Evolutionary conservation across 768 basidiomycete genomes (phyloP), one percentile per base, ranked within the genome.

Genomic region (Xerocomus brunneocitrinus): DNA sequence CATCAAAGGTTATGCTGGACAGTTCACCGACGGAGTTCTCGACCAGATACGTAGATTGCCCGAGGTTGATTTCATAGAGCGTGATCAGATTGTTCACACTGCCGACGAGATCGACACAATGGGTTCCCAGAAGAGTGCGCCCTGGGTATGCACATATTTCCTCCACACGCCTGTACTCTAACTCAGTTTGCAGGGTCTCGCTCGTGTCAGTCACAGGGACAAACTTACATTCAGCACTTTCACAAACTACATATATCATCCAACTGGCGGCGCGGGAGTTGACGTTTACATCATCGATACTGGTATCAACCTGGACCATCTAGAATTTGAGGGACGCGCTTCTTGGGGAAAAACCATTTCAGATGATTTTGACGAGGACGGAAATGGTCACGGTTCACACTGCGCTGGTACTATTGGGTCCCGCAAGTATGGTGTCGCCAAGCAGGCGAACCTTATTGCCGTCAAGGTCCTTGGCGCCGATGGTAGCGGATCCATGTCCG

Each of bases 321-420:
- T 74, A 22, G 90, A 98, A 62, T 95, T 98, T 62, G 83, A 88
- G 63, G 92, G 89, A 24, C 91, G 94, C 54, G 93, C 93, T 1
- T 72, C 62, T 12, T 98, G 97, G 97, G 97, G 95, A 43, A 88
- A 85, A 77, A 98, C 97, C 19, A 79, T 98, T 57, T 93, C 95
- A 8, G 83, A 87, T 62, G 94, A 95, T 59, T 79, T 78, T 4
- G 95, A 98, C 62, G 80, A 82, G 58, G 97, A 98, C 62, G 90
- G 84, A 52, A 98, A 98, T 70, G 97, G 97, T 57, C 97, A 99
- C 65, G 97, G 95, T 38, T 82, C 89, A 31, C 93, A 95, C 69
- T 95, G 92, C 61, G 94, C 95, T 43, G 95, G 95, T 50, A 99
- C 95, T 30, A 95, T 98, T 60, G 97, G 86, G n/a, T 93, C 91